Evolutionary conservation across 257 asterid species (phyloP).

Genomic region (Rhazya stricta): DNA sequence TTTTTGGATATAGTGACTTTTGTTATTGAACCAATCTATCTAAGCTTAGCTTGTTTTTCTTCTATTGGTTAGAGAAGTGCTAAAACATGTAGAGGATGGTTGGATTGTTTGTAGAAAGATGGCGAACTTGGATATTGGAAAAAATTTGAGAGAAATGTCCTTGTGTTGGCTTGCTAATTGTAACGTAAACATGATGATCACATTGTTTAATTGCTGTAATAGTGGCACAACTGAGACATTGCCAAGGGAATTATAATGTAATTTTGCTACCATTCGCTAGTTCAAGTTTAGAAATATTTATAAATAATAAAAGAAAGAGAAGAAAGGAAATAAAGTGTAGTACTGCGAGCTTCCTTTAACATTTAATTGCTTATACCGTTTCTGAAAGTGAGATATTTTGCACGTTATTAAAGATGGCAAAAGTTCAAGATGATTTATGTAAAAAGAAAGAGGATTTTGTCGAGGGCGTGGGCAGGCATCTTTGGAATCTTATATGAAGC

Average conservation of each 20-base stretch:
- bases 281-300: too few relatives aligned
- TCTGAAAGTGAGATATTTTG: background rate
- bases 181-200: background rate
- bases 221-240: background rate
- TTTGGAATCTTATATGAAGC: background rate
- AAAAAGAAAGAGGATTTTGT: too few relatives aligned
- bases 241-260: background rate
- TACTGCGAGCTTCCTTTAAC: background rate
- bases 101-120: too few relatives aligned
- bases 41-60: background rate
- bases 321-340: background rate
- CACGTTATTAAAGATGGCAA: background rate
- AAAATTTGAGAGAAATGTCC: background rate
- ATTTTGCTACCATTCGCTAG: background rate
- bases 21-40: background rate
- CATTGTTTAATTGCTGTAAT: background rate
- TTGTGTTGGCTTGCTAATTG: background rate
- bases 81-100: background rate
- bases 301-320: too few relatives aligned
- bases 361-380: background rate
- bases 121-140: background rate
- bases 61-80: background rate
- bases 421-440: background rate
- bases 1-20: too few relatives aligned
- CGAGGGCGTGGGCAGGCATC: background rate